phyloP scores from a whole-genome alignment of 495 filamentous ascomycete genomes.

The Chaetomium fimeti region DNA sequence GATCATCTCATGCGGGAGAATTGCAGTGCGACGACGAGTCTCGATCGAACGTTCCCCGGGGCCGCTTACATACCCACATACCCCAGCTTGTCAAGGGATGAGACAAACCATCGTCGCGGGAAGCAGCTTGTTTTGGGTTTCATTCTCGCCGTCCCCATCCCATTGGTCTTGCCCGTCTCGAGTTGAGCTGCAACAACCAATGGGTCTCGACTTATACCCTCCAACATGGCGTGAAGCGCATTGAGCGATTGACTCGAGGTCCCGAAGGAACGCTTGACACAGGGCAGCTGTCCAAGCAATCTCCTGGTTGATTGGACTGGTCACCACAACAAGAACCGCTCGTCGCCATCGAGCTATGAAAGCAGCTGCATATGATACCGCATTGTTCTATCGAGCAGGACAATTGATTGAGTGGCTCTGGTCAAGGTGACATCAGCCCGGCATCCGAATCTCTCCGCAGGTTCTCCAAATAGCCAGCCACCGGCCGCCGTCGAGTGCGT shows the following conservation, averaged over 20 bases:
- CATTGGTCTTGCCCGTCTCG: conserved; percentile 28
- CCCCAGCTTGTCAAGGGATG: conserved; percentile 8
- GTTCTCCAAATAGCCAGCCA: not conserved
- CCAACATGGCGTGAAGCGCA: conserved; percentile 24
- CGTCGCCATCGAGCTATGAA: conserved; percentile 29
- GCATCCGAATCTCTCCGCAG: conserved; percentile 13
- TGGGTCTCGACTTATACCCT: conserved; percentile 35
- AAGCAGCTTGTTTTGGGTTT: conserved; percentile 24
- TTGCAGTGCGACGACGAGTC: conserved; percentile 3
- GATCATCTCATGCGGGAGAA: conserved; percentile 26
- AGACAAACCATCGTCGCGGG: conserved; percentile 16
- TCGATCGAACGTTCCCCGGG: conserved; percentile 14
- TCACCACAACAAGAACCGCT: conserved; percentile 13
- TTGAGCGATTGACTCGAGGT: conserved; percentile 16
- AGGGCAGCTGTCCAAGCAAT: conserved; percentile 8
- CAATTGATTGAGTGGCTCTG: conserved; percentile 19
- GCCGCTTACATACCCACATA: conserved; percentile 10
- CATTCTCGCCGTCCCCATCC: conserved; percentile 23
- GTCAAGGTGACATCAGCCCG: not conserved
- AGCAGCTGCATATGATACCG: conserved; percentile 33
- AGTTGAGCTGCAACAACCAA: conserved; percentile 23
- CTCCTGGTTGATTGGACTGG: conserved; percentile 25
- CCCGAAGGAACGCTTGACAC: conserved; percentile 22
- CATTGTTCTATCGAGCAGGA: conserved; percentile 26
- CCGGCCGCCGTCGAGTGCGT: not conserved